Conservation (phyloP, 1,139 yeast genomes). For the Taiozyma sp. region DNA sequence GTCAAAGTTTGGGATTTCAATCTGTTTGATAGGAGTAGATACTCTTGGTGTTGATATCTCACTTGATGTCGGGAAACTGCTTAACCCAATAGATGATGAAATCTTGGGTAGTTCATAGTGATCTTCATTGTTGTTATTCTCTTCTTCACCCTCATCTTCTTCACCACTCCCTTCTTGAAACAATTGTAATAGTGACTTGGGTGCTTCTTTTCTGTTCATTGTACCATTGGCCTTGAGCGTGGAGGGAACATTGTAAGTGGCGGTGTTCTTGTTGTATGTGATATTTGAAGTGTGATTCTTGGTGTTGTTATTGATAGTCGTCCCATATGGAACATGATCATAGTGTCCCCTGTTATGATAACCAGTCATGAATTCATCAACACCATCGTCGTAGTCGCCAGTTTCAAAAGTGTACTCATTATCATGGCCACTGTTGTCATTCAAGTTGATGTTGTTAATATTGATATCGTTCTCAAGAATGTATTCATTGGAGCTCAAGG, state of each 20-base stretch:
- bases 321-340: constrained; percentile 5
- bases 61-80: constrained; percentile 33
- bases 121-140: neutral
- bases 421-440: constrained; percentile 24
- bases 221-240: constrained; percentile 24
- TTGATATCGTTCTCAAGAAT: constrained; percentile 62
- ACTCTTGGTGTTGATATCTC: constrained; percentile 19
- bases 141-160: constrained; percentile 21
- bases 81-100: constrained; percentile 33
- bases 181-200: constrained; percentile 64
- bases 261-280: constrained; percentile 23
- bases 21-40: constrained; percentile 43
- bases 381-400: constrained; percentile 28
- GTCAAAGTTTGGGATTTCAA: constrained; percentile 51
- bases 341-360: constrained; percentile 13
- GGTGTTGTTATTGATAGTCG: constrained; percentile 7
- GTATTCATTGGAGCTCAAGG: constrained; percentile 65
- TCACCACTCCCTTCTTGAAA: constrained; percentile 45
- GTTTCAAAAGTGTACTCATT: constrained; percentile 1
- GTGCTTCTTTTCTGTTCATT: constrained; percentile 43
- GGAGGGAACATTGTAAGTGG: constrained; percentile 22
- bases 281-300: constrained; percentile 13
- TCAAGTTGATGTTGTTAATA: constrained; percentile 35
- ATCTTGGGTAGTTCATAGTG: constrained; percentile 20
- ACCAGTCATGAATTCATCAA: constrained; percentile 27